These are phyloP conservation scores for Allium cepa DNA, from an alignment of 106 monocot genomes.

Conservation along the genomic window DNA sequence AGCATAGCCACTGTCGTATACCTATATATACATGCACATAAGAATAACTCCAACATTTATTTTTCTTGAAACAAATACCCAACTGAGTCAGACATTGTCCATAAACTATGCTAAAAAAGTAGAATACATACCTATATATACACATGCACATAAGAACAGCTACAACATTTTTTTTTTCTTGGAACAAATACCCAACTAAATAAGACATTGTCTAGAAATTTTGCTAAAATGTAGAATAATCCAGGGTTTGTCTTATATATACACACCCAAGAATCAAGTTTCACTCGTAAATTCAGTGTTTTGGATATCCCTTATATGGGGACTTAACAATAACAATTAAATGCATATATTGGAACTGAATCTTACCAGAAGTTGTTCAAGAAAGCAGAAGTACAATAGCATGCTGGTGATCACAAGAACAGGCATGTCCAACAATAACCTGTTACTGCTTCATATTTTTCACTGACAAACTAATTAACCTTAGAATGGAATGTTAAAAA, in stretches of 20 bases:
- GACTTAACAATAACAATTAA: too few relatives aligned
- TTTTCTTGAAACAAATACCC: not conserved
- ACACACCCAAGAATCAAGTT: too few relatives aligned
- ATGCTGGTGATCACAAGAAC: conserved; percentile 39
- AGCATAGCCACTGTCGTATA: not conserved
- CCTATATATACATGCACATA: not conserved
- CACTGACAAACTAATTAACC: not conserved
- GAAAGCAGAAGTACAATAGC: conserved; percentile 55
- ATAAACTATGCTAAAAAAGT: too few relatives aligned
- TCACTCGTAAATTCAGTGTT: too few relatives aligned
- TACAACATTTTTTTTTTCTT: too few relatives aligned
- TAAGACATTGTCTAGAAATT: not conserved
- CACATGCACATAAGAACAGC: not conserved
- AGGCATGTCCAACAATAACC: conserved; percentile 31
- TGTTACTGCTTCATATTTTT: not conserved
- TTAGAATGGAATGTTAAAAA: not conserved
- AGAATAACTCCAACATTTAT: too few relatives aligned
- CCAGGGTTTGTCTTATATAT: too few relatives aligned
- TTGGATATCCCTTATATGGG: too few relatives aligned
- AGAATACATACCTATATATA: not conserved
- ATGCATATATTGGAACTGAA: not conserved
- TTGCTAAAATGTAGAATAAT: too few relatives aligned
- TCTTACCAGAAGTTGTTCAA: conserved; percentile 45
- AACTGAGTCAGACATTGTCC: not conserved
- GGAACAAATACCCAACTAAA: not conserved